Conservation (phyloP, 2,329 filamentous ascomycete genomes). For the Coleophoma crateriformis region DNA sequence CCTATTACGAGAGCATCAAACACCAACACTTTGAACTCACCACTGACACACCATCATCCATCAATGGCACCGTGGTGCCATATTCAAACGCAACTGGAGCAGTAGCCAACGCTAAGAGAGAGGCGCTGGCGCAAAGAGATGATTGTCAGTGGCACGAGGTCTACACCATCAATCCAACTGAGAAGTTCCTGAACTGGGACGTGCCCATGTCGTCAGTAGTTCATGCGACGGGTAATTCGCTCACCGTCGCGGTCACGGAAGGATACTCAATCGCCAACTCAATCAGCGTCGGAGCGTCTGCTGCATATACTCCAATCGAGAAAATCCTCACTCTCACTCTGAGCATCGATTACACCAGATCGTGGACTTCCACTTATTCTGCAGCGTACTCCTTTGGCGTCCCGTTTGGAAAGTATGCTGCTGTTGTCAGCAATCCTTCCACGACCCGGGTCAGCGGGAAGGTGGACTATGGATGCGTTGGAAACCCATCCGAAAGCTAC, state of each 20-base stretch:
- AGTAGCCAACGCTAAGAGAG: conserved; percentile 3
- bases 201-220: conserved; percentile 30
- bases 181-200: conserved; percentile 33
- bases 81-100: not conserved
- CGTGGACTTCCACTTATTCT: conserved; percentile 28
- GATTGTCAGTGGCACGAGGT: conserved; percentile 1
- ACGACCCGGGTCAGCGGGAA: conserved; percentile 28
- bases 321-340: conserved; percentile 20
- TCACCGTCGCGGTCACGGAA: conserved; percentile 24
- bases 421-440: conserved; percentile 32
- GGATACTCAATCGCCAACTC: conserved; percentile 30
- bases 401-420: conserved; percentile 30
- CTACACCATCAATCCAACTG: conserved; percentile 17
- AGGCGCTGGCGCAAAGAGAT: conserved; percentile 11
- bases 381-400: conserved; percentile 27
- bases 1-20: conserved; percentile 15
- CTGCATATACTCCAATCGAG: conserved; percentile 18
- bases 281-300: conserved; percentile 18
- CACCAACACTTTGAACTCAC: conserved; percentile 5
- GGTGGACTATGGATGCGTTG: conserved; percentile 27
- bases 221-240: conserved; percentile 21
- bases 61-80: not conserved
- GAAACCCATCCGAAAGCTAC: conserved; percentile 18
- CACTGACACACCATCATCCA: not conserved
- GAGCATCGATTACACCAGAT: conserved; percentile 21